These are phyloP conservation scores for Sonneratia alba DNA, from an alignment of 345 rosid species.

Conservation along the genomic window DNA sequence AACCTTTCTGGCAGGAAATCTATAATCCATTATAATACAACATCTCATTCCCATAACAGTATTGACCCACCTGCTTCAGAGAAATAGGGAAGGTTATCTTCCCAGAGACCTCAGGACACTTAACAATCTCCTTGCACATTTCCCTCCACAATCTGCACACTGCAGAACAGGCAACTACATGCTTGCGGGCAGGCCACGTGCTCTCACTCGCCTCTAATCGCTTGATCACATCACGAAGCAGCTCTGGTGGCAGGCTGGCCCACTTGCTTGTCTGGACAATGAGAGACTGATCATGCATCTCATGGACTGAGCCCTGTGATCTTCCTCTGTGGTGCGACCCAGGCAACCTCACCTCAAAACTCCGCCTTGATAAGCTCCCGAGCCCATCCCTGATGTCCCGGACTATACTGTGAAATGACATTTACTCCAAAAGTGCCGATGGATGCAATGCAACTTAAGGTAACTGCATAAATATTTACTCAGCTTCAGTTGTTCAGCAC, in stretches of 20 bases:
- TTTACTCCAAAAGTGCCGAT: conserved; percentile 17
- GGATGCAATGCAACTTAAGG: conserved; percentile 2
- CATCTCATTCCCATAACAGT: background rate
- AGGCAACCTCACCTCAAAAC: conserved; percentile 75
- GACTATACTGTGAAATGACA: conserved; percentile 90
- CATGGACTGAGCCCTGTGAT: conserved; percentile 66
- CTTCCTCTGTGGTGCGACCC: conserved; percentile 48
- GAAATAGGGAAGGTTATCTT: conserved; percentile 91
- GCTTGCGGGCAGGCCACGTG: conserved; percentile 75
- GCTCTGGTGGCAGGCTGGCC: conserved; percentile 90
- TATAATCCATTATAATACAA: background rate
- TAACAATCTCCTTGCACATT: conserved; percentile 86
- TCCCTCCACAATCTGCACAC: conserved; percentile 94
- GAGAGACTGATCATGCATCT: conserved; percentile 48
- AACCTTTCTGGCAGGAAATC: background rate
- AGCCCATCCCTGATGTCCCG: conserved; percentile 87
- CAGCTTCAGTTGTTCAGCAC: conserved; percentile 4
- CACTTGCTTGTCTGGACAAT: conserved; percentile 62
- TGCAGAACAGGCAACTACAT: conserved; percentile 92
- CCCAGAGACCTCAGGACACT: conserved; percentile 68
- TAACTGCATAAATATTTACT: conserved; percentile 8
- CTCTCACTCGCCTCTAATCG: conserved; percentile 84
- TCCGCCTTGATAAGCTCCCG: conserved; percentile 81
- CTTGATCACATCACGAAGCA: conserved; percentile 76
- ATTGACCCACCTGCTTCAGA: conserved; percentile 45